Percentiles rank a stretch among this genome's conserved stretches.
Evolutionary conservation across 2,329 filamentous ascomycete species (phyloP).

Genomic region (Penicillium capsulatum): DNA sequence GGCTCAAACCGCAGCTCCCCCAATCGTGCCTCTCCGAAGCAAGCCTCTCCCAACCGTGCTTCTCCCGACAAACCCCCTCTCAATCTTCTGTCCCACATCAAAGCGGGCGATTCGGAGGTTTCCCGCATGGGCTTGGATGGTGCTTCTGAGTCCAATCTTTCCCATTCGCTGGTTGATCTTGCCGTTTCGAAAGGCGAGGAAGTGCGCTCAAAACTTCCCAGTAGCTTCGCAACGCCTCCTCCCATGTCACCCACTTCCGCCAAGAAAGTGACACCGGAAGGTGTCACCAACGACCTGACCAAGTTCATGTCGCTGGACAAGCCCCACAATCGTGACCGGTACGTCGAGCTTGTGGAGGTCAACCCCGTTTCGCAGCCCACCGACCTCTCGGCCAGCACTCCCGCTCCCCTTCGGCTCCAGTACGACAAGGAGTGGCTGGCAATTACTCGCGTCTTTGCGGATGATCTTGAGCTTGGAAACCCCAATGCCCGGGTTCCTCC

Average conservation of each 20-base stretch:
- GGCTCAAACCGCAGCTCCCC: not conserved
- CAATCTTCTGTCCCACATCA: no score
- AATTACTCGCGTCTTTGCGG: constrained; percentile 77
- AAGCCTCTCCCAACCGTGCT: not conserved
- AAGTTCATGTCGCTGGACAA: constrained; percentile 90
- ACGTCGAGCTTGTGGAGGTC: constrained; percentile 72
- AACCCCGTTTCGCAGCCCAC: constrained; percentile 43
- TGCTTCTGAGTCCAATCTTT: not conserved
- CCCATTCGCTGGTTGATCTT: no score
- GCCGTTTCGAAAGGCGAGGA: constrained; percentile 44
- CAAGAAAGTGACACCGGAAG: constrained; percentile 62
- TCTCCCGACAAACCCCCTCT: not conserved
- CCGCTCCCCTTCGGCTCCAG: constrained; percentile 57
- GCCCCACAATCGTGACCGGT: constrained; percentile 65
- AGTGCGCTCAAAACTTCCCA: constrained; percentile 69
- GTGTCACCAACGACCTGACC: constrained; percentile 73
- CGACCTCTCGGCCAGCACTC: constrained; percentile 1
- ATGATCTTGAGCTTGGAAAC: constrained; percentile 61
- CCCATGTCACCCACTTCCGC: constrained; percentile 32
- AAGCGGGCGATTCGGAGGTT: no score
- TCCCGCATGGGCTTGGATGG: no score
- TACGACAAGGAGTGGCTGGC: constrained; percentile 97
- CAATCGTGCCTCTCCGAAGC: no score
- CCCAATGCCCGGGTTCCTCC: constrained; percentile 50
- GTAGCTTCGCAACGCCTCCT: constrained; percentile 60